Evolutionary conservation across 164 flowering plant genomes (phyloP).

Genomic region (Tetrastigma voinierianum): DNA sequence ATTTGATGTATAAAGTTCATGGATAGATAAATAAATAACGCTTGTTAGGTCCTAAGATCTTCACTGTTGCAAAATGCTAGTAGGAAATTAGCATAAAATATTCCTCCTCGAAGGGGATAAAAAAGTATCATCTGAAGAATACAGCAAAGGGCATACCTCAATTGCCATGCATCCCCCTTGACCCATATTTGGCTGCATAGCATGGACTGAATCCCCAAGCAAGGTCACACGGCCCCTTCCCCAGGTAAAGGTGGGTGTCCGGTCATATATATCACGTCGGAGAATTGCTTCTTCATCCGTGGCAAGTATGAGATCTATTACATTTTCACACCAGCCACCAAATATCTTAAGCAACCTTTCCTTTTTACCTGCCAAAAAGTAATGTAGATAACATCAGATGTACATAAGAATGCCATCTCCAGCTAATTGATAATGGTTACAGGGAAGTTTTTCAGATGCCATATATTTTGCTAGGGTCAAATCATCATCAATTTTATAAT

Average conservation of each 20-base stretch:
- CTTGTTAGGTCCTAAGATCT: too few species aligned
- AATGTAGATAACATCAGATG: slow-evolving; percentile 1
- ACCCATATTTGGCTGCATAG: slow-evolving; percentile 99
- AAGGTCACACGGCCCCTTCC: slow-evolving; percentile 93
- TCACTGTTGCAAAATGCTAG: too few species aligned
- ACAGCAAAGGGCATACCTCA: slow-evolving; percentile 54
- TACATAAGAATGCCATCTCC: too few species aligned
- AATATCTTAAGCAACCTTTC: slow-evolving; percentile 72
- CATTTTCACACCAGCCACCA: slow-evolving; percentile 91
- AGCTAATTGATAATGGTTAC: too few species aligned
- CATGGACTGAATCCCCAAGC: slow-evolving; percentile 97
- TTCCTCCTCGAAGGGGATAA: too few species aligned
- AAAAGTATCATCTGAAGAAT: too few species aligned
- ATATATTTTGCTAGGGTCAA: background rate
- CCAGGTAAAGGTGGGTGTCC: slow-evolving; percentile 73
- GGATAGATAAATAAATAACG: too few species aligned
- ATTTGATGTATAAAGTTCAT: too few species aligned
- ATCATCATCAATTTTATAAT: background rate
- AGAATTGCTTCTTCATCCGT: slow-evolving; percentile 88
- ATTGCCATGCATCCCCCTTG: slow-evolving; percentile 99
- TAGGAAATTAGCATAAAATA: too few species aligned
- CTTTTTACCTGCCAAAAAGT: slow-evolving; percentile 64
- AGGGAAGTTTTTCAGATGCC: background rate
- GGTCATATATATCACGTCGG: slow-evolving; percentile 92
- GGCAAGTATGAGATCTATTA: slow-evolving; percentile 66